Conservation (phyloP, 1,284 basidiomycete species). For the Apiotrichum siamense region DNA sequence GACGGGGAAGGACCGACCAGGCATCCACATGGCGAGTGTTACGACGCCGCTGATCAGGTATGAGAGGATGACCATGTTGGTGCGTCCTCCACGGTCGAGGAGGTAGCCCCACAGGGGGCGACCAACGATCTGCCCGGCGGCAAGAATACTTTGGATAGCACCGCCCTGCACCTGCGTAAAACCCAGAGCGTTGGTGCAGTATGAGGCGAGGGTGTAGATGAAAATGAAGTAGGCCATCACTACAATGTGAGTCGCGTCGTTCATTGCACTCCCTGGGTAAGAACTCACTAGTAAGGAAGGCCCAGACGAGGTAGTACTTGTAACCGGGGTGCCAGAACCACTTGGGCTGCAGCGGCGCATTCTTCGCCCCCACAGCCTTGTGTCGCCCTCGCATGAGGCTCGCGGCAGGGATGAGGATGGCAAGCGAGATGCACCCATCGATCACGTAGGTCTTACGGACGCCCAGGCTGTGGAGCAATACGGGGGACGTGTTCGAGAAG, state of each 20-base stretch:
- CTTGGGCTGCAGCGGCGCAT: conserved; percentile 10
- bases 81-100: conserved; percentile 45
- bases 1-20: conserved; percentile 43
- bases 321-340: conserved; percentile 17
- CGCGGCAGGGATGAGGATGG: conserved; percentile 39
- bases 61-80: conserved; percentile 46
- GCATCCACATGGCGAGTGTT: conserved; percentile 48
- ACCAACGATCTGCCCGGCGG: conserved; percentile 49
- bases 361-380: conserved; percentile 23
- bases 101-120: conserved; percentile 45
- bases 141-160: conserved; percentile 47
- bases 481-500: conserved; percentile 40
- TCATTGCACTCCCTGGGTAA: no score
- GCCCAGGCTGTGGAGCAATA: conserved; percentile 32
- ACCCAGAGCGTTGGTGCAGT: conserved; percentile 45
- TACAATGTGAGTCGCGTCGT: conserved; percentile 7
- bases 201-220: conserved; percentile 49
- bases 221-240: conserved; percentile 49
- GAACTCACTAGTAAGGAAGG: conserved; percentile 15
- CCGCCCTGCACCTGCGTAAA: conserved; percentile 47
- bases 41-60: conserved; percentile 46
- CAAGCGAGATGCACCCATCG: conserved; percentile 44
- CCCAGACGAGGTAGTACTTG: conserved; percentile 11
- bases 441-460: conserved; percentile 44
- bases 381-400: conserved; percentile 39